Percentiles rank a stretch among this genome's conserved stretches.
These are phyloP conservation scores for Corchorus capsularis DNA, from an alignment of 345 rosid genomes.

Conservation along the genomic window DNA sequence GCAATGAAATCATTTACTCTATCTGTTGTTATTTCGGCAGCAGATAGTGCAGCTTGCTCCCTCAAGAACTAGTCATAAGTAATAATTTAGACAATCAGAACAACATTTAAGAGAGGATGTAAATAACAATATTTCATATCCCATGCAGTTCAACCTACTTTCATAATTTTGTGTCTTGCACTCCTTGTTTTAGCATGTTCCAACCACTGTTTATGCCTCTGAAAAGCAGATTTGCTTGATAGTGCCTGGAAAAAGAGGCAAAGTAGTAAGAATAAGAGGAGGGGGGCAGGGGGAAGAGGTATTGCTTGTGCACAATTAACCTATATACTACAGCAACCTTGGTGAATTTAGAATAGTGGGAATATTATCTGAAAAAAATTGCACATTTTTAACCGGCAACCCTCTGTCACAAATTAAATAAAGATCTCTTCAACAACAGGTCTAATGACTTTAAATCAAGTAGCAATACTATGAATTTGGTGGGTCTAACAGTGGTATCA, in stretches of 20 bases:
- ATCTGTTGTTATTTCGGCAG: slow-evolving; percentile 79
- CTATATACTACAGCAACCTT: background rate
- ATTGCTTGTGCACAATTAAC: background rate
- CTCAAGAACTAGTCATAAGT: slow-evolving; percentile 66
- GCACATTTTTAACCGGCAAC: background rate
- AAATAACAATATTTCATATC: background rate
- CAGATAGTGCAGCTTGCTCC: slow-evolving; percentile 90
- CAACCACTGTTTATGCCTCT: slow-evolving; percentile 89
- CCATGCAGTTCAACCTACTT: slow-evolving; percentile 44
- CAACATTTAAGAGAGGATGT: background rate
- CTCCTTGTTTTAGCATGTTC: slow-evolving; percentile 91
- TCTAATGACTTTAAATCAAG: background rate
- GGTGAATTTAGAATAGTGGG: slow-evolving; percentile 11
- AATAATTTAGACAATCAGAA: slow-evolving; percentile 18
- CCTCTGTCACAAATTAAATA: background rate
- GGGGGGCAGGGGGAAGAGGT: no score
- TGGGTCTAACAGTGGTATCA: slow-evolving; percentile 1
- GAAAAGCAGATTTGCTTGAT: slow-evolving; percentile 88
- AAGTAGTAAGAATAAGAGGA: background rate
- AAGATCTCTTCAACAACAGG: background rate
- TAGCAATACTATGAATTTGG: background rate
- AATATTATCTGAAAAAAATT: background rate
- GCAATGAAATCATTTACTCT: slow-evolving; percentile 65
- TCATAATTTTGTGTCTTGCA: slow-evolving; percentile 96
- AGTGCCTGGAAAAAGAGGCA: slow-evolving; percentile 60